Conservation (phyloP, 345 rosid species). For the Lepidium africanum region DNA sequence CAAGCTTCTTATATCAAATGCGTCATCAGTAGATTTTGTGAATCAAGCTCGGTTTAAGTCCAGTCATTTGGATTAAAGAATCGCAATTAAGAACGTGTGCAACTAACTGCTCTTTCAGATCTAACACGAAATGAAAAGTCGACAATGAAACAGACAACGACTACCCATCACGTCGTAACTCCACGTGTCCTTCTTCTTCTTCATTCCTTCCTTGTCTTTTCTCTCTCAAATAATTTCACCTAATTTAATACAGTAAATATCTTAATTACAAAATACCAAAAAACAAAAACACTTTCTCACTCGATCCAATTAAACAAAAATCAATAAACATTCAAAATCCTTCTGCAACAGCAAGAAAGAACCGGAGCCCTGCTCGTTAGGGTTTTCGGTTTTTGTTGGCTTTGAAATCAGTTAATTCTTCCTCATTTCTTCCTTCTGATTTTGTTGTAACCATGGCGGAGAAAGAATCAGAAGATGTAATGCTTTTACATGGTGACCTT, state of each 20-base stretch:
- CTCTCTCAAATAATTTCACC: conserved; percentile 23
- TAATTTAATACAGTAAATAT: conserved; percentile 12
- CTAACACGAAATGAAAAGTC: conserved; percentile 4
- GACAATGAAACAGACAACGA: neutral
- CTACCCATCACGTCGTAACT: conserved; percentile 2
- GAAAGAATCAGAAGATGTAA: conserved; percentile 12
- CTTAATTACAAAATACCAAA: neutral
- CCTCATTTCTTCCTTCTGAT: neutral
- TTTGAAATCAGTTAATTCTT: neutral
- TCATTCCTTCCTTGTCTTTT: neutral
- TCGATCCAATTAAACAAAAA: neutral
- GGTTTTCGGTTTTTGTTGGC: conserved; percentile 30
- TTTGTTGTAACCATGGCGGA: conserved; percentile 26
- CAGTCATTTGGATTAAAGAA: neutral
- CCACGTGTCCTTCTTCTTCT: conserved; percentile 18
- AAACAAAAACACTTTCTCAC: neutral
- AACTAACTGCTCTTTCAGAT: conserved; percentile 1
- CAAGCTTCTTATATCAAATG: neutral
- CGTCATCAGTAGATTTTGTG: neutral
- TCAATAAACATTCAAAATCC: neutral
- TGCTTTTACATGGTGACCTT: conserved; percentile 71
- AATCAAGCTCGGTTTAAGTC: neutral
- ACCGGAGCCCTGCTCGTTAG: conserved; percentile 26
- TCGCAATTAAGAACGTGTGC: conserved; percentile 1
- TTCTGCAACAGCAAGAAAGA: conserved; percentile 12